phyloP scores from a whole-genome alignment of 805 yeast species.

The Kodamaea kakaduensis region DNA sequence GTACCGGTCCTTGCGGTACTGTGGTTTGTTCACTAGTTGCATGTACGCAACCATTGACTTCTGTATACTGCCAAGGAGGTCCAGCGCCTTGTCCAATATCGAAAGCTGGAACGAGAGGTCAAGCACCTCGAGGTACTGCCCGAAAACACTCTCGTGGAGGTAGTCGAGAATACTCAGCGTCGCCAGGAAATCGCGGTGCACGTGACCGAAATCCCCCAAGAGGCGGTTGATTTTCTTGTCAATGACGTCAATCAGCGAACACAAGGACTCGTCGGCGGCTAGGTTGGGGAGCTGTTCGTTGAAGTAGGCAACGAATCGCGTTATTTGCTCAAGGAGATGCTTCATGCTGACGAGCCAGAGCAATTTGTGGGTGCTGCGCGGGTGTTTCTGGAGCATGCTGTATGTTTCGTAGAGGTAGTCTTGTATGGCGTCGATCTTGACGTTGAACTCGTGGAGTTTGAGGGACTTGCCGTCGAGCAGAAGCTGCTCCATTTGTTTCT shows the following conservation, averaged over 20 bases:
- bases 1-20: constrained; percentile 7
- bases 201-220: constrained; percentile 5
- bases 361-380: constrained; percentile 13
- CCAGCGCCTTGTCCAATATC: constrained; percentile 6
- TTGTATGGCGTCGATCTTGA: constrained; percentile 16
- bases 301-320: constrained; percentile 9
- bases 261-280: constrained; percentile 6
- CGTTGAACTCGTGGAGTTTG: constrained; percentile 11
- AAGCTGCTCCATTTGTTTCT: background rate
- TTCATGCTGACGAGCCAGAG: constrained; percentile 18
- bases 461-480: background rate
- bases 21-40: constrained; percentile 10
- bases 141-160: constrained; percentile 3
- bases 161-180: constrained; percentile 2
- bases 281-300: constrained; percentile 3
- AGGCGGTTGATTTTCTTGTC: constrained; percentile 7
- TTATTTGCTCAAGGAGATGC: constrained; percentile 9
- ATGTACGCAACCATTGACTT: constrained; percentile 5
- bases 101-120: constrained; percentile 14
- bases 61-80: constrained; percentile 5
- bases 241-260: constrained; percentile 3
- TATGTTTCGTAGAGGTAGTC: constrained; percentile 16
- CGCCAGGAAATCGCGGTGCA: constrained; percentile 4
- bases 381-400: constrained; percentile 12
- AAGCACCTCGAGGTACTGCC: constrained; percentile 7